phyloP scores from a whole-genome alignment of 2,329 filamentous ascomycete species.

The Leptographium procerum region DNA sequence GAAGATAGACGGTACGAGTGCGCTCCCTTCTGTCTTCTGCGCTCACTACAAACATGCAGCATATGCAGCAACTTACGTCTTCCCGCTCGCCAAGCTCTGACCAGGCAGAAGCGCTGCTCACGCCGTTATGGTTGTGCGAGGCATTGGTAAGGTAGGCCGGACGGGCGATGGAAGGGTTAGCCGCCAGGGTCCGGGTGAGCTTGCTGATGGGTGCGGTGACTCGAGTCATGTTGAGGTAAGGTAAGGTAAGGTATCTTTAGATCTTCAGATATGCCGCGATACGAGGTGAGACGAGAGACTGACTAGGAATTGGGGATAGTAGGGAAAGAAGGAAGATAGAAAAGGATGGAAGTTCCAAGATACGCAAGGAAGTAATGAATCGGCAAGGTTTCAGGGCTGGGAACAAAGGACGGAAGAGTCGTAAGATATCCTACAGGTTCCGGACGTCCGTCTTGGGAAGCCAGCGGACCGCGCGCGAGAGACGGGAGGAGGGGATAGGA shows the following conservation, averaged over 20 bases:
- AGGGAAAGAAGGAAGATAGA: neutral
- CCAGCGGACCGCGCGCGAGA: neutral
- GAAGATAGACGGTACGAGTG: too few relatives aligned
- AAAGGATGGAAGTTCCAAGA: neutral
- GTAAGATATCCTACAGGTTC: neutral
- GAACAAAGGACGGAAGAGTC: neutral
- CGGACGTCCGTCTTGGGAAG: neutral
- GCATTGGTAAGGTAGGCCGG: slow-evolving; percentile 16
- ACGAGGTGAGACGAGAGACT: too few relatives aligned
- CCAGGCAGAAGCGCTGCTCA: slow-evolving; percentile 29
- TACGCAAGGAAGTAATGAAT: neutral
- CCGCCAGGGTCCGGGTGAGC: slow-evolving; percentile 33
- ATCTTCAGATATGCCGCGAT: too few relatives aligned
- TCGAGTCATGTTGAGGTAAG: slow-evolving; percentile 30
- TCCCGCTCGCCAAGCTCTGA: slow-evolving; percentile 28
- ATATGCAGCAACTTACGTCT: slow-evolving; percentile 29
- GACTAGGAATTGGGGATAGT: neutral
- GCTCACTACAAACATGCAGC: neutral
- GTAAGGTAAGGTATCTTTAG: neutral
- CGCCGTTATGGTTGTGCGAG: slow-evolving; percentile 20
- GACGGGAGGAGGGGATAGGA: neutral
- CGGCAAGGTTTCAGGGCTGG: neutral
- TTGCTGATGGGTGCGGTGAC: slow-evolving; percentile 38
- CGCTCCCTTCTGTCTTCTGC: too few relatives aligned
- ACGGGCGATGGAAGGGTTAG: slow-evolving; percentile 26